phyloP scores from a whole-genome alignment of 805 yeast species.

The Saturnispora quitensis region DNA sequence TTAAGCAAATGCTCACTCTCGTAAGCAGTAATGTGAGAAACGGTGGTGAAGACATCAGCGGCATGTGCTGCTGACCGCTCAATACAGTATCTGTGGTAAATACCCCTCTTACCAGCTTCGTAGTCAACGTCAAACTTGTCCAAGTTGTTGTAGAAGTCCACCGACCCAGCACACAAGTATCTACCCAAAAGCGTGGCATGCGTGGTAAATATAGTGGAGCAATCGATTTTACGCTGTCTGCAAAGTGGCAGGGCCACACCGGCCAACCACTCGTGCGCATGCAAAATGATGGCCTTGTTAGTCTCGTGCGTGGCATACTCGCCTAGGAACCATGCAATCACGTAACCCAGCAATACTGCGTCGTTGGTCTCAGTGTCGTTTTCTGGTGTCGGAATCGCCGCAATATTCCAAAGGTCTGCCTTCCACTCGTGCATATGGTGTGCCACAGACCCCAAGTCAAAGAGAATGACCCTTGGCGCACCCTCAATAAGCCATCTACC shows the following conservation, averaged over 20 bases:
- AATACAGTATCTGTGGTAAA: constrained; percentile 92
- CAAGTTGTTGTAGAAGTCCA: constrained; percentile 89
- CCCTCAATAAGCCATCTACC: constrained; percentile 98
- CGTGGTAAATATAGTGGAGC: constrained; percentile 92
- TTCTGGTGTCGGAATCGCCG: constrained; percentile 90
- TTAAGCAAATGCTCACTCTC: constrained; percentile 89
- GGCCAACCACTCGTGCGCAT: constrained; percentile 97
- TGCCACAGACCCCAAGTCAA: constrained; percentile 72
- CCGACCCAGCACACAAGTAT: constrained; percentile 92
- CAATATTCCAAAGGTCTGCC: constrained; percentile 79
- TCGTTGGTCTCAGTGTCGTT: constrained; percentile 85
- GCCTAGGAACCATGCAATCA: constrained; percentile 95
- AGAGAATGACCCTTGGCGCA: constrained; percentile 86
- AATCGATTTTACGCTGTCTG: constrained; percentile 83
- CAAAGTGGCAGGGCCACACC: constrained; percentile 93
- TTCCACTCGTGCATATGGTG: constrained; percentile 84
- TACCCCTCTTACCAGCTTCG: constrained; percentile 96
- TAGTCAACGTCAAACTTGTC: constrained; percentile 88
- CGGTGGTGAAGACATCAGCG: constrained; percentile 95
- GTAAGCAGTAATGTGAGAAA: constrained; percentile 93
- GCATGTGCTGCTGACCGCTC: constrained; percentile 95
- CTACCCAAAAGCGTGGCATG: constrained; percentile 95
- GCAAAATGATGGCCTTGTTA: constrained; percentile 84
- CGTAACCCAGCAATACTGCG: constrained; percentile 84
- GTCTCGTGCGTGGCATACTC: constrained; percentile 80